Base-by-base conservation (phyloP, 257 asterid species). In the Linaria vulgaris region DNA sequence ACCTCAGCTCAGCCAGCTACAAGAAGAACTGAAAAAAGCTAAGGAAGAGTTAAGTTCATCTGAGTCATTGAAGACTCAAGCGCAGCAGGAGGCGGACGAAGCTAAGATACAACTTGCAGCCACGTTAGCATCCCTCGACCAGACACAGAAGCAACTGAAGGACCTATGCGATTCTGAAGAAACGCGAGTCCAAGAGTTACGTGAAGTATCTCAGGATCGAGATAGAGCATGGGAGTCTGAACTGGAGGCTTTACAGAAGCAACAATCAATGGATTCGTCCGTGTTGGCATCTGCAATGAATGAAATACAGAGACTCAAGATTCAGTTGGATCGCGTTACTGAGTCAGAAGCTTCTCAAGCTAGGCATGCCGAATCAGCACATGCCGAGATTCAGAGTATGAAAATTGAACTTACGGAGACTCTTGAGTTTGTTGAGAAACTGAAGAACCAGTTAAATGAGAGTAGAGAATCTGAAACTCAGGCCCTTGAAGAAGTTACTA, bases 151-250 rank as follows among this genome's bases (percentile, higher is more conserved):
- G 69, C 90, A 87, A 66, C 85, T 90, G 55, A 65, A 68, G 15
- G 88, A 87, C 60, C 79, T 90, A 58, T 82, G 87, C 6, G 91
- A 85, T 45, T 82, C 87, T 1, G 97, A 94, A 72, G 96, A 90
- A 53, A 57, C 89, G 61, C 84, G 92, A 49, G 69, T 87, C 50
- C 90, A 84, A 34, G 97, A 94, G 56, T 59, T 94, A 52, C 88
- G 86, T 34, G 82, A 87, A 81, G 69, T 85, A 70, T 90, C 97
- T 20, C 95, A 87, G 66, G 95, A 87, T 54, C 82, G 96, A 9
- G 95, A 94, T 53, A 85, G 82, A 49, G 90, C 62, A 41, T 88
- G 96, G 96, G 80, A 85, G 64, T 83, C 90, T 1, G 96, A 94
- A 60, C 87, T 94, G 43, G 95, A 85, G 58, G 88, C 95, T 45